These are phyloP conservation scores for Citrus reticulata DNA, from an alignment of 345 rosid genomes.

Conservation along the genomic window DNA sequence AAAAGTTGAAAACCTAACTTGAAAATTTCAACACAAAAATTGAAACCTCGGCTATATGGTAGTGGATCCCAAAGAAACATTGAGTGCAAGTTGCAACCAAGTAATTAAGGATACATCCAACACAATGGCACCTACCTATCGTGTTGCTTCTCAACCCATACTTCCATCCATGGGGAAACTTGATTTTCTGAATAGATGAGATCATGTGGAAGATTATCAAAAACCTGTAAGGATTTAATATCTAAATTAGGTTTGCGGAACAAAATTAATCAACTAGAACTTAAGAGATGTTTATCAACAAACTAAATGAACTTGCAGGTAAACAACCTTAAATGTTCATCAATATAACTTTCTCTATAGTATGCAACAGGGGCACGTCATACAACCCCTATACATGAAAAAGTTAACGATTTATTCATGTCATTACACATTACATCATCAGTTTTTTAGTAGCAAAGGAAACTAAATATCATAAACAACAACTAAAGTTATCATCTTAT, in stretches of 20 bases:
- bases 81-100: not conserved
- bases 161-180: constrained; percentile 91
- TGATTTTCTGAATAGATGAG: constrained; percentile 79
- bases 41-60: no score
- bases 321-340: constrained; percentile 2
- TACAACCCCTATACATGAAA: not conserved
- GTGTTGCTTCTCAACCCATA: constrained; percentile 73
- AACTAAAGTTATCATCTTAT: not conserved
- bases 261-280: constrained; percentile 1
- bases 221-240: constrained; percentile 54
- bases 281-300: not conserved
- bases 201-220: constrained; percentile 98
- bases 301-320: not conserved
- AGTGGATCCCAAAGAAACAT: not conserved
- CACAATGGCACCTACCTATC: constrained; percentile 43
- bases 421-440: not conserved
- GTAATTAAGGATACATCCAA: not conserved
- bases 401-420: not conserved
- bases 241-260: not conserved
- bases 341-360: not conserved
- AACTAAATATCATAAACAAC: not conserved
- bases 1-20: no score
- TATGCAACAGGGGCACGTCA: not conserved
- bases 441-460: not conserved
- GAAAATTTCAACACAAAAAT: no score